phyloP scores from a whole-genome alignment of 495 filamentous ascomycete genomes.

The Trichoderma erinaceum region DNA sequence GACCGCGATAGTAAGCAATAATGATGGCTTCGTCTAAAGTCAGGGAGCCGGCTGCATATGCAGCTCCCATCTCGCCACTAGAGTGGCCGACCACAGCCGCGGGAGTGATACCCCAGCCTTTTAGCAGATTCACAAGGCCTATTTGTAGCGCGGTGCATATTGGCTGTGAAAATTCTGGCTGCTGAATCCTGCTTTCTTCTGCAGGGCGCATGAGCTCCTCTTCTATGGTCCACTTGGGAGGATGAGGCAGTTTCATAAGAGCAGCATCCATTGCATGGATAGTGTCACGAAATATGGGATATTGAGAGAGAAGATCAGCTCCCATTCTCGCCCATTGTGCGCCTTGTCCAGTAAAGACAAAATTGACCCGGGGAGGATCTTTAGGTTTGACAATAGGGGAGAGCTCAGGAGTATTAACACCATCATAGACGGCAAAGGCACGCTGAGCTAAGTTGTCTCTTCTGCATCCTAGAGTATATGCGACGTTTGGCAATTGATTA shows the following conservation, averaged over 20 bases:
- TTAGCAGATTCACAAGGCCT: conserved; percentile 43
- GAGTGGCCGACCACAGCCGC: conserved; percentile 31
- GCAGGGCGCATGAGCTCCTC: not conserved
- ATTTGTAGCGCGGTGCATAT: conserved; percentile 38
- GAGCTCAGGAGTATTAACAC: not conserved
- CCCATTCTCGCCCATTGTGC: conserved; percentile 23
- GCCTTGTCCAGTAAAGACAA: conserved; percentile 23
- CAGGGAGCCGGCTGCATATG: conserved; percentile 28
- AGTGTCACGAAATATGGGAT: not conserved
- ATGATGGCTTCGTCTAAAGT: conserved; percentile 23
- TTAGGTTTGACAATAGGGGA: not conserved
- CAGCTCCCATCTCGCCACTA: conserved; percentile 31
- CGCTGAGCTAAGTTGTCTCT: conserved; percentile 10
- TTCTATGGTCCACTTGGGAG: conserved; percentile 9
- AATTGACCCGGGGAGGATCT: not conserved
- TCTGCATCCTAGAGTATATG: conserved; percentile 5
- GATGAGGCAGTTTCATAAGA: not conserved
- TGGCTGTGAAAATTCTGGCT: conserved; percentile 33
- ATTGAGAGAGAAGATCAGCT: not conserved
- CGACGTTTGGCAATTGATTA: not conserved
- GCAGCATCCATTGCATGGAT: not conserved
- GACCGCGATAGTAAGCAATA: conserved; percentile 26
- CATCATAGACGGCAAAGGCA: conserved; percentile 13
- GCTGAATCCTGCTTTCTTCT: conserved; percentile 14
- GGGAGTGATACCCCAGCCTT: conserved; percentile 38